phyloP scores from a whole-genome alignment of 2,329 filamentous ascomycete species.

The Fusarium euwallaceae region DNA sequence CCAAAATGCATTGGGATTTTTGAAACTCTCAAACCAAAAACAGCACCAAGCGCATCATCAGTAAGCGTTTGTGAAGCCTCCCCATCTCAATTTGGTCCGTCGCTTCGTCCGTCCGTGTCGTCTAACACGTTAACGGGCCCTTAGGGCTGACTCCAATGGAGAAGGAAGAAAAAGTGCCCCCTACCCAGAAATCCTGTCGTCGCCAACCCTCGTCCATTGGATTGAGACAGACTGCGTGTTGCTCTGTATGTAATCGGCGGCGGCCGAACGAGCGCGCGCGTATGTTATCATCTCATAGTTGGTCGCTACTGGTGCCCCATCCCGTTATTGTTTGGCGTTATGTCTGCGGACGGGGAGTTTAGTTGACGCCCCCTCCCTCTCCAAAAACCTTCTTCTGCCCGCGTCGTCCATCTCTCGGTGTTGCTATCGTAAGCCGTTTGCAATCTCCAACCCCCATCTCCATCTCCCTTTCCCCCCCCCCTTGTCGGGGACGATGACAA shows the following conservation, averaged over 20 bases:
- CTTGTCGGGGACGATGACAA: conserved; percentile 31
- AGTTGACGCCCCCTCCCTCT: not conserved
- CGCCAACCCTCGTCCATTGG: conserved; percentile 2
- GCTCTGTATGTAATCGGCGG: conserved; percentile 7
- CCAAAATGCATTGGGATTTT: not conserved
- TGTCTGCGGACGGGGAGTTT: too few species aligned
- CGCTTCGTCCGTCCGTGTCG: conserved; percentile 25
- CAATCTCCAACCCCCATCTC: conserved; percentile 22
- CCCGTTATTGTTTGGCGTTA: conserved; percentile 30
- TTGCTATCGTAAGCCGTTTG: conserved; percentile 45
- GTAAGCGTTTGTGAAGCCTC: conserved; percentile 18
- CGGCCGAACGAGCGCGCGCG: conserved; percentile 5
- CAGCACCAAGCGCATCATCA: conserved; percentile 10
- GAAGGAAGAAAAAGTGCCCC: not conserved
- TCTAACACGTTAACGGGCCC: not conserved
- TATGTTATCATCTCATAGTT: conserved; percentile 22
- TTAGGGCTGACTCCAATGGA: conserved; percentile 39
- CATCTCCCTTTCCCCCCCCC: conserved; percentile 10
- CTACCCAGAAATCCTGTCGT: conserved; percentile 1
- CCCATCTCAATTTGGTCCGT: conserved; percentile 31
- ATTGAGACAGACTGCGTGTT: not conserved
- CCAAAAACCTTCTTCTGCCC: conserved; percentile 2
- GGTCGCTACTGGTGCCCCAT: not conserved
- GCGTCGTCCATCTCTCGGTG: not conserved
- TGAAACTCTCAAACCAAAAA: not conserved